Evolutionary conservation across 2,329 filamentous ascomycete species (phyloP), one percentile per base, ranked within the genome.

Genomic region (Penicillium sp.): DNA sequence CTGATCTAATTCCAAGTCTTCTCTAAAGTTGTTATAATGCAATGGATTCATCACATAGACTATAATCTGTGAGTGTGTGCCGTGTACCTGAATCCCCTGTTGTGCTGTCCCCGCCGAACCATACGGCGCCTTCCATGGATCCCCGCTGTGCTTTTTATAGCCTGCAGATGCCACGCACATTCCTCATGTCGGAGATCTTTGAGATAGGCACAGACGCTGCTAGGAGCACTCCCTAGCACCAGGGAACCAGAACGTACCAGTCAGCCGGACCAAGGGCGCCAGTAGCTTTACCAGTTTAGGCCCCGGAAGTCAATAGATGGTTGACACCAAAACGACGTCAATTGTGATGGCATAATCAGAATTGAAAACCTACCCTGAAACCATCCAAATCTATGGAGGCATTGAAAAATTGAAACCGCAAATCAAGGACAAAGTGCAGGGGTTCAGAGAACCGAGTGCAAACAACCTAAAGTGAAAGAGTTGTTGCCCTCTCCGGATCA

Each of bases 141-240:
- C 34, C 18, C 31, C 16, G 32, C 42, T 24, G 28, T 13, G 31
- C 38, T 42, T 42, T 42, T 46, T 28, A 46, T 42, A 46, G 44
- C 38, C 18, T 8, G 2, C 14, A 34, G 31, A 20, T 18, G 14
- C 31, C 14, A 34, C 29, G 6, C 29, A 31, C 31, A 20, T 34
- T 18, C 16, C 18, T 16, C 11, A 10, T 32, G 31, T 18, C 14
- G 31, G 31, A 9, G 14, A 9, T 11, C 9, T 18, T 18, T 34
- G 8, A 10, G 11, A 34, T 18, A 16, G 5, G 16, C 9, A 18
- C 31, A 10, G 14, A 18, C 8, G 11, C 7, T 18, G 6, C 7
- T 5, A 11, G 14, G 9, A 16, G 18, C 16, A 34, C 3, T 8
- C 28, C n/a, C 13, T 18, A 34, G 8, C 9, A 4, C 31, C 8